Base-by-base conservation (phyloP, 208 protist species). In the Leishmania tropica region DNA sequence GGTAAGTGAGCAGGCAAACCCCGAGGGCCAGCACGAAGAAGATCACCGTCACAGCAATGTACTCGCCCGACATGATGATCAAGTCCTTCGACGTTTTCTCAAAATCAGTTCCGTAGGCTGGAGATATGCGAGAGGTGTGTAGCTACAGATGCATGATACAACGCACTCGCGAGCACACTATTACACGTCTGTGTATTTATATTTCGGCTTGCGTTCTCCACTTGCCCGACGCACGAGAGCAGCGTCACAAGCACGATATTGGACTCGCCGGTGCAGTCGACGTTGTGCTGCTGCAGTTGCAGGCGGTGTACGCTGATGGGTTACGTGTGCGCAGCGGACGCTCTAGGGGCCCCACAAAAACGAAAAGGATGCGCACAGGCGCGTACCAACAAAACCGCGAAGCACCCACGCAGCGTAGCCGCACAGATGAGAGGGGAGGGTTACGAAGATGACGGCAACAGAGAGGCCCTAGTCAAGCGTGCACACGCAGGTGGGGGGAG, bases 1-100 rank as follows among this genome's bases (percentile, higher is more conserved):
- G 85, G 80, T 96, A 96, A 17, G 93, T 88, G 1, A 89, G 68
- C 58, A 97, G 51, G 64, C 82, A 87, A 56, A 86, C 89, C 51
- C 75, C 75, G 21, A 96, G 76, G 37, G 92, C 83, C 62, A 93
- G 53, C n/a, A 91, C 82, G 65, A 92, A 94, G 84, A 97, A 97
- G 40, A 96, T 80, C 56, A 96, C 85, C 58, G 88, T 89, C 70
- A 89, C 81, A 24, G 79, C 78, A 58, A 97, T 77, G 72, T 91
- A 94, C 7, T 80, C 89, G 15, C 45, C 71, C 2, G 85, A 77
- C 92, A 96, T 95, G 47, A 60, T 53, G 8, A 51, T 51, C 47
- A 74, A 48, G 76, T 60, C n/a, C 4, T 0, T 45, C 40, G 15
- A 37, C 35, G 8, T 17, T 68, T 42, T 40, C 31, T 17, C 62